Evolutionary conservation across 1,139 yeast genomes (phyloP), one percentile per base, ranked within the genome.

Genomic region (Blastobotrys arbuscula): DNA sequence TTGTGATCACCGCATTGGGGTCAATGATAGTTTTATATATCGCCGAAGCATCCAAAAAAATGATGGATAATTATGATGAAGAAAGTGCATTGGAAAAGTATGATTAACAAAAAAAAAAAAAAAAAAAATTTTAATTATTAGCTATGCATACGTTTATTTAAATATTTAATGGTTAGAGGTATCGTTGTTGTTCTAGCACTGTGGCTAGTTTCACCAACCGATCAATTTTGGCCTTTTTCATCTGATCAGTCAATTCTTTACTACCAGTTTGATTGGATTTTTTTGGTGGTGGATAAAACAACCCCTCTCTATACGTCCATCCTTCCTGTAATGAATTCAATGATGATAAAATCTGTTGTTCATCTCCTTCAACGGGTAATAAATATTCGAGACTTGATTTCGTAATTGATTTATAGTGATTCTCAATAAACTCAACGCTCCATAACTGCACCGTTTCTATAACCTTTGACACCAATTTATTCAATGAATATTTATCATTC

Each of bases 1-100:
- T 82, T 67, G 78, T 82, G 12, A 50, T 77, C 5, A 73, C 84
- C 3, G 77, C 84, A 51, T 59, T 79, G 1, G 57, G 72, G 2
- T 79, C 90, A 0, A 64, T 77, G 2, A 55, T 77, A 1, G 78
- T 78, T 3, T 53, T 66, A 24, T 64, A 54, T 45, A 45, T 62
- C 28, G 64, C 63, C 1, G 51, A 50, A 30, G 52, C 51, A 30
- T 52, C 47, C 45, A 48, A 41, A 26, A 35, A 34, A 28, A 48
- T 47, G 16, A 54, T 50, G n/a, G 53, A 50, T 18, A 46, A 45
- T 10, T 60, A 54, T 43, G 65, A 61, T 46, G 66, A 62, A 40
- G 66, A 62, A 46, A 50, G 55, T 39, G 37, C 55, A 39, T 28
- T 61, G 18, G 66, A 62, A 43, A 61, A 61, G 48, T 52, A 46